Evolutionary conservation across 495 filamentous ascomycete species (phyloP).

Genomic region (Neurospora sp.): DNA sequence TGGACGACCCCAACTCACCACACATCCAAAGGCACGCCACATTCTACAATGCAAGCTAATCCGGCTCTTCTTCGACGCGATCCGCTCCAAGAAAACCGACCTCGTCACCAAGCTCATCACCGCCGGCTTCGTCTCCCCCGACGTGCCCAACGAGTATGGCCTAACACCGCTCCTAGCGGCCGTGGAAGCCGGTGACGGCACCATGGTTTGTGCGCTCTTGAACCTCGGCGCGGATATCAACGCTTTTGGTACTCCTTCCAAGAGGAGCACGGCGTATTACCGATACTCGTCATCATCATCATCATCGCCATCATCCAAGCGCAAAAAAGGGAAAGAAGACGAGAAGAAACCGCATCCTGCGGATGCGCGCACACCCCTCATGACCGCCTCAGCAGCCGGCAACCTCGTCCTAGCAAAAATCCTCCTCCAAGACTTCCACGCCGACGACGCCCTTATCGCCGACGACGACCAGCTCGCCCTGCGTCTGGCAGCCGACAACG

Average conservation of each 20-base stretch:
- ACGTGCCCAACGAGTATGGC: constrained; percentile 13
- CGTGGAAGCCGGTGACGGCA: constrained; percentile 17
- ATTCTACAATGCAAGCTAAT: constrained; percentile 10
- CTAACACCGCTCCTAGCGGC: constrained; percentile 28
- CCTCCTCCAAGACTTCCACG: constrained; percentile 13
- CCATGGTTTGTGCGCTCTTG: constrained; percentile 22
- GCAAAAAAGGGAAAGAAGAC: background rate
- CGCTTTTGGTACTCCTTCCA: constrained; percentile 4
- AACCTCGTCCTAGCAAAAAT: constrained; percentile 18
- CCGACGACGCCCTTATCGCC: constrained; percentile 20
- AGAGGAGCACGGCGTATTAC: background rate
- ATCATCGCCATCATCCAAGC: background rate
- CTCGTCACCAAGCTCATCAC: constrained; percentile 11
- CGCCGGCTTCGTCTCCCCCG: constrained; percentile 18
- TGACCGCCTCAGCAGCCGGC: constrained; percentile 16
- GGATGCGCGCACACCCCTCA: constrained; percentile 22
- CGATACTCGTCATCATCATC: background rate
- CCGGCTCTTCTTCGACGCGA: constrained; percentile 11
- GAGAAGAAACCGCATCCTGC: background rate
- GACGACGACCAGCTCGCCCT: constrained; percentile 23
- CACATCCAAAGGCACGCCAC: background rate
- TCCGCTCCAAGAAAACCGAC: constrained; percentile 11
- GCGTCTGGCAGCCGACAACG: constrained; percentile 18
- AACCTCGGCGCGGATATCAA: constrained; percentile 22
- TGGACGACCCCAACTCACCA: background rate